These are phyloP conservation scores for Phytophthora tubulina DNA, from an alignment of 352 stramenopile genomes.

Conservation along the genomic window DNA sequence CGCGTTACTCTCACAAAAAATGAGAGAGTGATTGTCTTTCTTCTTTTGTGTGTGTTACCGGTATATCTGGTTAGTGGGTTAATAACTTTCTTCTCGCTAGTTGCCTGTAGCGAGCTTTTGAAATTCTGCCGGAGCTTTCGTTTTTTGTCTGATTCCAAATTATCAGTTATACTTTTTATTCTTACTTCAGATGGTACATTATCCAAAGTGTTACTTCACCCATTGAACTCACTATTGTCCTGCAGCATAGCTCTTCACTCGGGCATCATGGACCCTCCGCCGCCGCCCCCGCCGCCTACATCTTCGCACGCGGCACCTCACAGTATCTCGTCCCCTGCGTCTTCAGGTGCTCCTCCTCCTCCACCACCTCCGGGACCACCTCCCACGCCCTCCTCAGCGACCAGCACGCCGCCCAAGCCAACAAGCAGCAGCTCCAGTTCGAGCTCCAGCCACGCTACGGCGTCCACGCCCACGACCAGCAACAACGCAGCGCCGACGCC, in stretches of 20 bases:
- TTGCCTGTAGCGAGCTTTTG: neutral
- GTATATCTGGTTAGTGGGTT: too few relatives aligned
- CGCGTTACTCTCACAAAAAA: neutral
- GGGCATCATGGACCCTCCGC: constrained; percentile 33
- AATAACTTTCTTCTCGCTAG: neutral
- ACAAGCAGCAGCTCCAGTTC: constrained; percentile 1
- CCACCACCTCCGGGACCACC: constrained; percentile 53
- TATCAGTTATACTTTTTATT: neutral
- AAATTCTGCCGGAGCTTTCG: neutral
- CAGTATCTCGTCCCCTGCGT: neutral
- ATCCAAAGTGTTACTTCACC: too few relatives aligned
- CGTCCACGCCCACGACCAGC: constrained; percentile 43
- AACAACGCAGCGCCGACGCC: constrained; percentile 46
- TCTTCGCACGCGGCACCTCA: constrained; percentile 6
- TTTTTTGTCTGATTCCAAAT: neutral
- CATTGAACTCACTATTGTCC: neutral
- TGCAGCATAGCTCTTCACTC: neutral
- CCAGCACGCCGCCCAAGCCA: constrained; percentile 15
- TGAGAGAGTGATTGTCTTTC: too few relatives aligned
- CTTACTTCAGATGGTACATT: too few relatives aligned
- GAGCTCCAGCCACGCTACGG: constrained; percentile 11
- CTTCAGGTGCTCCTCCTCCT: constrained; percentile 36
- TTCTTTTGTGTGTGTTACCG: too few relatives aligned
- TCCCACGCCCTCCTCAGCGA: constrained; percentile 32
- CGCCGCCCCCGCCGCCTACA: constrained; percentile 31